Conservation (phyloP, 257 asterid species). For the Forsythia viridissima region DNA sequence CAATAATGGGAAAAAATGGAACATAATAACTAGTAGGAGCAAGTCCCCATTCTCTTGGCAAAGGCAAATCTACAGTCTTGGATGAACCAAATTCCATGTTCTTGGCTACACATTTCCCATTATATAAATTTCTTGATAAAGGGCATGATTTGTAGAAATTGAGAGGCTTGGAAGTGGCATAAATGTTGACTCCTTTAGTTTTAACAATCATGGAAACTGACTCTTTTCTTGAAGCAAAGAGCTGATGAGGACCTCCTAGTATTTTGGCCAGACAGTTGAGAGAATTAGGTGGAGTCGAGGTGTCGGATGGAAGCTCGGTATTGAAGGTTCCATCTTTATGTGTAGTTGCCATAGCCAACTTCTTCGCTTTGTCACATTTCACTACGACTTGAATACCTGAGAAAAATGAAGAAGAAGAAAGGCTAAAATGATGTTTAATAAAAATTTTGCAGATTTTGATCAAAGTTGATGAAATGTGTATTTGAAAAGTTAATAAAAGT, state of each 20-base stretch:
- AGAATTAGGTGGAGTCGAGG: not conserved
- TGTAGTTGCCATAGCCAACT: conserved; percentile 47
- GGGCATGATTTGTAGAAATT: conserved; percentile 67
- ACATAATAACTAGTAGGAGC: conserved; percentile 81
- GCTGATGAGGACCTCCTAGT: conserved; percentile 69
- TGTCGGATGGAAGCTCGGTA: conserved; percentile 24
- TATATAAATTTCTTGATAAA: not conserved
- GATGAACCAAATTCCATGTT: conserved; percentile 60
- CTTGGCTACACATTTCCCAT: conserved; percentile 43
- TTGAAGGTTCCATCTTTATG: conserved; percentile 57
- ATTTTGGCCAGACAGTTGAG: conserved; percentile 64
- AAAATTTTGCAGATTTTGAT: no score
- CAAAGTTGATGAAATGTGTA: no score
- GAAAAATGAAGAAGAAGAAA: not conserved
- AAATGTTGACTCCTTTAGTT: conserved; percentile 33
- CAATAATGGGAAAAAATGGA: conserved; percentile 85
- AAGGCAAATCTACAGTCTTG: conserved; percentile 75
- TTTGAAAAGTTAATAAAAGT: no score
- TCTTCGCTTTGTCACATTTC: conserved; percentile 65
- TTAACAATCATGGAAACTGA: conserved; percentile 29
- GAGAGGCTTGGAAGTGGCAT: conserved; percentile 53
- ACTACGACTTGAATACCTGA: conserved; percentile 61
- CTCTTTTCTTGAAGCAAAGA: conserved; percentile 40
- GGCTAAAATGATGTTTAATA: not conserved
- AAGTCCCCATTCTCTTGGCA: conserved; percentile 86